Base-by-base conservation (phyloP, 352 stramenopile genomes). In the Globisporangium uncinulatum region DNA sequence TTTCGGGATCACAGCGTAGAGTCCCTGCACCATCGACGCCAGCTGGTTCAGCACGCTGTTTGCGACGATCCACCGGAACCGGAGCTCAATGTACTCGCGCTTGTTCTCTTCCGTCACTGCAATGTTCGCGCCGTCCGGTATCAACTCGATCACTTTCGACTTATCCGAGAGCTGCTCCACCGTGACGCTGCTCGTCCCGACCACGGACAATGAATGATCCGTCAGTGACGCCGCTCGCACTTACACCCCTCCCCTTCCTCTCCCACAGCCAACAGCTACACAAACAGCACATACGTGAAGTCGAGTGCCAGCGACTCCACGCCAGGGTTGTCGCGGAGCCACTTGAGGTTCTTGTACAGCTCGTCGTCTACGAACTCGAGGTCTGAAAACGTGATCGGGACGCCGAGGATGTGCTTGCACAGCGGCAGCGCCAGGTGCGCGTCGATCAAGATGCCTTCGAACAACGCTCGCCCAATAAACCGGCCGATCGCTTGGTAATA, bases 71-170 rank as follows among this genome's bases (percentile, higher is more conserved):
- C 81, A 92, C 67, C 83, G 87, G 66, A 94, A 94, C 13, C 82
- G 79, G 61, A 98, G 71, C 54, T 96, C 89, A 6, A 99, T 94
- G 70, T 99, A 99, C 67, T 98, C 83, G 57, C 87, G 78, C 76
- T 99, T 99, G 76, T 97, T 98, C 41, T 98, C 86, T 48, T 99
- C 96, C 1, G 94, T 98, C 6, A 99, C 97, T 7, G 82, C 51
- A 24, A 98, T 96, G 47, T 97, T 95, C 6, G 91, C 78, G 19
- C 97, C 97, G 59, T 98, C 91, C 20, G 94, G 92, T 60, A 98
- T 84, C 19, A 99, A 76, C 57, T 99, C 96, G 49, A 98, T 89
- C 5, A 94, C 83, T 65, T 92, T 88, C 54, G 74, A 65, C 62
- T 88, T 89, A 57, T 89, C 76, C 1, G 69, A 67, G 57, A 80